Base-by-base conservation (phyloP, 2,329 filamentous ascomycete species). In the Tricladium varicosporioides region DNA sequence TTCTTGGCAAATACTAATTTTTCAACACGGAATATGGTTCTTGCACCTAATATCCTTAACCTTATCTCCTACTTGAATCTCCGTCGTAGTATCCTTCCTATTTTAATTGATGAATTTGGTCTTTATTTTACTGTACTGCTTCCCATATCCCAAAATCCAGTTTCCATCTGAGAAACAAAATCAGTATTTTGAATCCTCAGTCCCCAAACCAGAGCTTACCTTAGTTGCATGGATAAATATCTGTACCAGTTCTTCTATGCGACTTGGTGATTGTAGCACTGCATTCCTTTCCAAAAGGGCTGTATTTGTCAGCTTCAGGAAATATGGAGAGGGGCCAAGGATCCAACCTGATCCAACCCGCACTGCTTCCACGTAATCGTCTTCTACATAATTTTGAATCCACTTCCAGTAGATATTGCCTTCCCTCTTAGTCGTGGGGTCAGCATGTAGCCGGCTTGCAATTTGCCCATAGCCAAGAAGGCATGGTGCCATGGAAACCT, bases 211-310 rank as follows among this genome's bases (percentile, higher is more conserved):
- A 27, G 10, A 1, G 69, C 80, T 73, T 71, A 91, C 89, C 78
- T 87, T 89, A 14, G 91, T 95, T n/a, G 88, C 91, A 65, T 92
- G 88, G 48, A 92, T 84, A 69, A 97, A 97, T 51, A 97, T 91
- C 62, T 83, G 79, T 47, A 93, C 84, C 50, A 97, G 75, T 69
- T 96, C 88, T 65, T 96, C 91, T 57, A 97, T 82, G 45, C 91
- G 80, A 40, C 77, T 78, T 0, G 88, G 85, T 1, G 90, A 92
- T 64, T 93, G 88, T 49, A 84, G 75, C n/a, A 80, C 75, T 14
- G 89, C 86, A 67, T 92, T 81, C 63, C 83, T 82, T 72, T 97
- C 93, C 8, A 97, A 78, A 31, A 95, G 73, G 59, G 83, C 89
- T 89, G 22, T 27, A 4, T 27, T 7, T 27, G 22, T 13, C 43